phyloP scores from a whole-genome alignment of 805 yeast genomes.

The Hanseniaspora valbyensis region DNA sequence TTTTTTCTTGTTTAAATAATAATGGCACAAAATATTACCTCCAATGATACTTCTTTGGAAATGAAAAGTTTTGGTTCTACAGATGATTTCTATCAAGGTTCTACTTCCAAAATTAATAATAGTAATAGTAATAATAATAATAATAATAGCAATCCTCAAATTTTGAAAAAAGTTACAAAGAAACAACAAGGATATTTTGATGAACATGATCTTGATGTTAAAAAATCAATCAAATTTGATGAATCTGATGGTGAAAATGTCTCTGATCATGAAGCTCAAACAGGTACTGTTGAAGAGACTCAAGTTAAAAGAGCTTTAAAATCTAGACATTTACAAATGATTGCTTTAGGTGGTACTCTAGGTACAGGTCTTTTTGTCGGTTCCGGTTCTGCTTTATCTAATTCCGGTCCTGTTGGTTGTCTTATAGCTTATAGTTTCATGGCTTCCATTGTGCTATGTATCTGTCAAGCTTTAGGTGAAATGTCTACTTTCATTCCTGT shows the following conservation, averaged over 20 bases:
- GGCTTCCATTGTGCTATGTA: constrained; percentile 53
- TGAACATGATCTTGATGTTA: constrained; percentile 3
- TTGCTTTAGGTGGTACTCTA: constrained; percentile 69
- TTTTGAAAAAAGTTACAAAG: constrained; percentile 9
- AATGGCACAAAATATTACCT: constrained; percentile 1
- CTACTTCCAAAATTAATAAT: too few species aligned
- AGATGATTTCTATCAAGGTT: not conserved
- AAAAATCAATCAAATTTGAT: not conserved
- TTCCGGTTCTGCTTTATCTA: constrained; percentile 41
- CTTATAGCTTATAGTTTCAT: constrained; percentile 55
- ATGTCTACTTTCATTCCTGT: constrained; percentile 72
- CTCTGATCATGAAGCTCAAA: constrained; percentile 18
- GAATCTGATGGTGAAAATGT: constrained; percentile 3
- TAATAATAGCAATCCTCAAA: not conserved
- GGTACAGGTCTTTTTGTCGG: constrained; percentile 71
- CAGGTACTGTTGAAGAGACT: constrained; percentile 27
- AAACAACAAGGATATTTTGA: constrained; percentile 6
- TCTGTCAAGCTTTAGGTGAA: constrained; percentile 65
- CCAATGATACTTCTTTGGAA: constrained; percentile 9
- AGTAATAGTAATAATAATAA: not conserved
- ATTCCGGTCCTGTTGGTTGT: constrained; percentile 61
- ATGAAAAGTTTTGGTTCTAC: constrained; percentile 4
- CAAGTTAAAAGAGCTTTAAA: constrained; percentile 51
- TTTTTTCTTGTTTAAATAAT: too few species aligned
- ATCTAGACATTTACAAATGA: constrained; percentile 61